These are phyloP conservation scores for Fomitopsis schrenkii DNA, from an alignment of 1,284 basidiomycete species.

Conservation along the genomic window DNA sequence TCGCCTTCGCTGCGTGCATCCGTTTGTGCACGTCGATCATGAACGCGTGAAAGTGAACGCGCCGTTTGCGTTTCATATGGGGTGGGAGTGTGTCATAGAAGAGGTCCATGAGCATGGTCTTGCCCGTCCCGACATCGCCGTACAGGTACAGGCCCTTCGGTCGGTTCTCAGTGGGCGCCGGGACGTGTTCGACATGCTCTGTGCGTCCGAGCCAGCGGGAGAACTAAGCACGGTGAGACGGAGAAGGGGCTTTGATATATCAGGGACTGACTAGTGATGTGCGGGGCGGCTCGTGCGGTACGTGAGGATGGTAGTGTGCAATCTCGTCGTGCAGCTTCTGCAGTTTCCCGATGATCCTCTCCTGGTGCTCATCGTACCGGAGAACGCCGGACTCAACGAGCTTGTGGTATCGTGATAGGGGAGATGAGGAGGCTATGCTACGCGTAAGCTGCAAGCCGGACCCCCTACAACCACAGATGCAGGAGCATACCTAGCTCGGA, in stretches of 20 bases:
- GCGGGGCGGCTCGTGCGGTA: conserved; percentile 40
- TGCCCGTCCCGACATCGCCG: conserved; percentile 96
- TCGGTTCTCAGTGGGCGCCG: conserved; percentile 43
- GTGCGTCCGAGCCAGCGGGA: conserved; percentile 58
- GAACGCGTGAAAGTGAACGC: conserved; percentile 97
- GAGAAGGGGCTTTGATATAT: not conserved
- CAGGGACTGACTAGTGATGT: conserved; percentile 19
- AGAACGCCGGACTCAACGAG: conserved; percentile 73
- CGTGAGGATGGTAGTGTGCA: conserved; percentile 61
- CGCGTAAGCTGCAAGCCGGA: not conserved
- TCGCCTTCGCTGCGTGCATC: conserved; percentile 74
- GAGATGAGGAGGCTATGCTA: conserved; percentile 29
- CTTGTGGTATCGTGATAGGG: conserved; percentile 69
- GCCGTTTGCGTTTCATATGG: conserved; percentile 71
- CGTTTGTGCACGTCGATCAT: conserved; percentile 99
- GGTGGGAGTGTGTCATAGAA: conserved; percentile 89
- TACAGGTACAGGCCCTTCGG: conserved; percentile 96
- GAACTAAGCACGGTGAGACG: conserved; percentile 36
- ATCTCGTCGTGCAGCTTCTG: conserved; percentile 80
- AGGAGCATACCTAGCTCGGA: not conserved
- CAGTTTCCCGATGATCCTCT: conserved; percentile 77
- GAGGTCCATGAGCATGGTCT: conserved; percentile 99
- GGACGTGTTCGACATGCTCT: conserved; percentile 29
- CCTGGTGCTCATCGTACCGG: conserved; percentile 80
- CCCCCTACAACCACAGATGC: not conserved